phyloP scores from a whole-genome alignment of 495 filamentous ascomycete species.

The Penicillium lagena region DNA sequence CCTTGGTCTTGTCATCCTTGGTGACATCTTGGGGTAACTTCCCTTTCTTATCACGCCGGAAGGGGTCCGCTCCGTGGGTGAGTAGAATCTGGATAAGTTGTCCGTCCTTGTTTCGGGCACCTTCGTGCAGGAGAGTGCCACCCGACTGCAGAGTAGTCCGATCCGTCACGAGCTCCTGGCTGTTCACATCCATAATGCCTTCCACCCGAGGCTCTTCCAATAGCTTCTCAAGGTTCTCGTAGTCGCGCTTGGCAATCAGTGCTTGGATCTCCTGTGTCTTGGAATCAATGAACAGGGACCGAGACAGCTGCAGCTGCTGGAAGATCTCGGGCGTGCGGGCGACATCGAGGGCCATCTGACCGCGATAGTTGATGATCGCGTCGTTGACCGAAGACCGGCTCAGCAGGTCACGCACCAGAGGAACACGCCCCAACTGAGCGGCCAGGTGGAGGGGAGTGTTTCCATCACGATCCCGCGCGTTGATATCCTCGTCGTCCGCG shows the following conservation, averaged over 20 bases:
- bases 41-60: constrained; percentile 87
- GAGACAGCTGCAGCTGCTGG: constrained; percentile 86
- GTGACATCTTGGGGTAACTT: constrained; percentile 96
- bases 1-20: constrained; percentile 83
- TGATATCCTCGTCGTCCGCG: constrained; percentile 64
- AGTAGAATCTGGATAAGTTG: constrained; percentile 82
- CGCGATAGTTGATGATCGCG: constrained; percentile 80
- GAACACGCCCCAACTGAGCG: constrained; percentile 68
- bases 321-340: constrained; percentile 90
- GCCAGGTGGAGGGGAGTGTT: constrained; percentile 92
- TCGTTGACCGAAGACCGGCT: constrained; percentile 80
- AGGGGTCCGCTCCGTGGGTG: constrained; percentile 95
- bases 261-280: constrained; percentile 78
- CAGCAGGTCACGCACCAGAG: constrained; percentile 74
- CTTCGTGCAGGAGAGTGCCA: constrained; percentile 89
- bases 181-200: constrained; percentile 83
- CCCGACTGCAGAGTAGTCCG: constrained; percentile 65
- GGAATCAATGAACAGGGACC: constrained; percentile 82
- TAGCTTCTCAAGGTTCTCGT: constrained; percentile 69
- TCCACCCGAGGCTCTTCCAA: constrained; percentile 80
- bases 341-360: constrained; percentile 80
- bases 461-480: constrained; percentile 83
- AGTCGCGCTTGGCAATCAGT: constrained; percentile 63
- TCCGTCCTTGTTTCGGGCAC: constrained; percentile 77
- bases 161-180: constrained; percentile 79